phyloP scores from a whole-genome alignment of 2,329 filamentous ascomycete genomes.

The Sporothrix curviconia region DNA sequence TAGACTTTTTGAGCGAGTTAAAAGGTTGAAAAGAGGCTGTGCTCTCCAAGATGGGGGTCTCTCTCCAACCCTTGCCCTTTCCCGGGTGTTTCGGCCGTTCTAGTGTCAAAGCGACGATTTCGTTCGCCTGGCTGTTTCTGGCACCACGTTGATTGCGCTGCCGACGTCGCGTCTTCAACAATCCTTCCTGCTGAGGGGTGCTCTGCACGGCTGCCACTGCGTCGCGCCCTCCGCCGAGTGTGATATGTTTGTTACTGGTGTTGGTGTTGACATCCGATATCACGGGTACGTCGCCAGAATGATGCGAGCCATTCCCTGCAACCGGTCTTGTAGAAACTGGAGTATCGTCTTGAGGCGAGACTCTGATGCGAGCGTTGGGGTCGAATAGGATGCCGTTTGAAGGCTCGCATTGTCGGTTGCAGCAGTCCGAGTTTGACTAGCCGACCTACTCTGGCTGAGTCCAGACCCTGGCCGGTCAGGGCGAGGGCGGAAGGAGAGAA shows the following conservation, averaged over 20 bases:
- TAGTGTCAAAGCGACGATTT: conserved; percentile 24
- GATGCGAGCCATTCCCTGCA: no score
- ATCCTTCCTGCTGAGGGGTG: not conserved
- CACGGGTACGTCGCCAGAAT: not conserved
- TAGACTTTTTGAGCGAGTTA: conserved; percentile 52
- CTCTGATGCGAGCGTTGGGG: no score
- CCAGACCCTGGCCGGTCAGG: conserved; percentile 1
- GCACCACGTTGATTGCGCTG: conserved; percentile 28
- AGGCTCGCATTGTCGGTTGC: not conserved
- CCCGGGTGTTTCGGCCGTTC: conserved; percentile 20
- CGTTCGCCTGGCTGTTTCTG: conserved; percentile 19
- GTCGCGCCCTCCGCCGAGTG: not conserved
- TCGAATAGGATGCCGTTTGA: not conserved
- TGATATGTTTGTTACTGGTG: not conserved
- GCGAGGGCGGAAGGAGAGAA: conserved; percentile 15
- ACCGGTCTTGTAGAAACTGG: not conserved
- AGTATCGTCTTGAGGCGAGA: not conserved
- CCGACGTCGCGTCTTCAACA: conserved; percentile 16
- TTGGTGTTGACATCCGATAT: not conserved
- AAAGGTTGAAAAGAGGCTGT: conserved; percentile 58
- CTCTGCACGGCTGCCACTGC: not conserved
- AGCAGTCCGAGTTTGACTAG: not conserved
- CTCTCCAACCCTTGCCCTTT: conserved; percentile 51
- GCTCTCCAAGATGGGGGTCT: conserved; percentile 55
- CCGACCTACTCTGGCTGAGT: not conserved